Base-by-base conservation (phyloP, 2,329 filamentous ascomycete species). In the Hypomyces perniciosus region DNA sequence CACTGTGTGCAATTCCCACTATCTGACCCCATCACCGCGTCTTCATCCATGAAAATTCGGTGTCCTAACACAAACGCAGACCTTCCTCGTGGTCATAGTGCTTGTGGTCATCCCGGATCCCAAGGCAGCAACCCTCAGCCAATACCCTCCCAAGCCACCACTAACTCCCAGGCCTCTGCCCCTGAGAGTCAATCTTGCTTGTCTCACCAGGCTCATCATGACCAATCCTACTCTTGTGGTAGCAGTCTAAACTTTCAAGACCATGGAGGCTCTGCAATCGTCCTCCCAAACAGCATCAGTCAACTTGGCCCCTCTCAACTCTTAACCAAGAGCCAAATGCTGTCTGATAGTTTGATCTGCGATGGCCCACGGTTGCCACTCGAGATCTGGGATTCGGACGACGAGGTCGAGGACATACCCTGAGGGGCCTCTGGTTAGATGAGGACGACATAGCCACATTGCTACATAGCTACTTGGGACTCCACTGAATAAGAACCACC, bases 261-360 rank as follows among this genome's bases (percentile, higher is more conserved):
- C 35, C 57, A 60, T 27, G 59, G 51, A 45, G 52, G 53, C 40
- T 57, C 58, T 6, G 37, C 46, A 52, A 42, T 54, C 51, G 30
- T 46, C 46, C 31, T 54, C 38, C 54, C 54, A 8, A 33, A 45
- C 34, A 56, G 54, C 40, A 35, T 56, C 51, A 12, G 47, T 20
- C 20, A 20, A 53, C 13, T 42, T 52, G 55, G 48, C n/a, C 54
- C 61, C 13, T 78, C 76, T 7, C 75, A 82, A 61, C 65, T 80
- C 13, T 60, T 75, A 51, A 72, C 73, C 2, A 72, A 69, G 57
- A 80, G 77, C 54, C 77, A 80, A 62, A 72, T 78, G 65, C 62
- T 82, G 51, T 73, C 78, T 3, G 72, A 75, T 40, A 75, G 72
- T 52, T 62, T 76, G 50, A 26, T 74, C 6, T 56, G 61, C 30